Evolutionary conservation across 495 filamentous ascomycete genomes (phyloP).

Genomic region (Annulohypoxylon maeteangense): DNA sequence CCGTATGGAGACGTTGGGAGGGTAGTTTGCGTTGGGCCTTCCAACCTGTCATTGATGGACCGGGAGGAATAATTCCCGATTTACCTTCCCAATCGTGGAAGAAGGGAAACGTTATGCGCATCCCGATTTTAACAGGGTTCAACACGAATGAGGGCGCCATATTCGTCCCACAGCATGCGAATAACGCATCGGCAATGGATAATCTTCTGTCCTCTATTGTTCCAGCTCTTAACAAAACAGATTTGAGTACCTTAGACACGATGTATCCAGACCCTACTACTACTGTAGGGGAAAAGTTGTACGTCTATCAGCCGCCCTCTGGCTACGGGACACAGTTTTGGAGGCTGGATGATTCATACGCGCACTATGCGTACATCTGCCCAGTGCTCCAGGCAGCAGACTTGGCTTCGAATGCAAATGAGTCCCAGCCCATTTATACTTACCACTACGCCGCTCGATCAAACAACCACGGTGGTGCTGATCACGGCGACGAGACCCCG

Average conservation of each 20-base stretch:
- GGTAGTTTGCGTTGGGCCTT: constrained; percentile 71
- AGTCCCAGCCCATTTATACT: constrained; percentile 60
- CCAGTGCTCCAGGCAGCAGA: constrained; percentile 71
- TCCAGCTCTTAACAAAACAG: constrained; percentile 58
- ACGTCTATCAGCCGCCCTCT: constrained; percentile 43
- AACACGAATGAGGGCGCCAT: constrained; percentile 72
- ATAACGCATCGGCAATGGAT: constrained; percentile 60
- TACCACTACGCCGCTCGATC: constrained; percentile 68
- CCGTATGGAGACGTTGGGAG: constrained; percentile 64
- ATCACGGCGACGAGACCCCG: constrained; percentile 68
- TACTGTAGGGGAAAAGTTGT: constrained; percentile 32
- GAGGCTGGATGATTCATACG: constrained; percentile 70
- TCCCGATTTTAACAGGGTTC: constrained; percentile 73
- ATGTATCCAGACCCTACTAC: constrained; percentile 68
- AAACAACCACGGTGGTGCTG: constrained; percentile 60
- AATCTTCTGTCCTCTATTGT: constrained; percentile 66
- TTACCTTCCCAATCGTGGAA: constrained; percentile 67
- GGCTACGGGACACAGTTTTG: constrained; percentile 65
- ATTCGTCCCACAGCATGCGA: constrained; percentile 63
- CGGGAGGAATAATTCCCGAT: constrained; percentile 63
- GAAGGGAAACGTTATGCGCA: constrained; percentile 60
- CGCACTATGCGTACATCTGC: constrained; percentile 73
- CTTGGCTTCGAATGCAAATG: constrained; percentile 51
- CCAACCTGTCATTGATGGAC: constrained; percentile 72
- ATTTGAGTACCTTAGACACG: constrained; percentile 60